Evolutionary conservation across 1,284 basidiomycete genomes (phyloP).

Genomic region (Malassezia vespertilionis): DNA sequence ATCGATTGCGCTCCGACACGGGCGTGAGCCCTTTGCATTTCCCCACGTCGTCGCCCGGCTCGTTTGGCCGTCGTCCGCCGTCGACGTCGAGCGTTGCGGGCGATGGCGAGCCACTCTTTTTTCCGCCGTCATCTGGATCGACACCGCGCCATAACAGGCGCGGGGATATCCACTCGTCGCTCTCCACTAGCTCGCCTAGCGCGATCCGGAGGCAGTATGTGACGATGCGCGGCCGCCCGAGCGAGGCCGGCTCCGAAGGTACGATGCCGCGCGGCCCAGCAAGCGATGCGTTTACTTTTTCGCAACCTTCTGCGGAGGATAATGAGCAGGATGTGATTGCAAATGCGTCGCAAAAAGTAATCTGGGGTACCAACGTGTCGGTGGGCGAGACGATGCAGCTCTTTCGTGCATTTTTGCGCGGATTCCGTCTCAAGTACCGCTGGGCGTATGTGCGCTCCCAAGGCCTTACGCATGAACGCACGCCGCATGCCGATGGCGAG

Average conservation of each 20-base stretch:
- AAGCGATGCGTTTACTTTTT: conserved; percentile 54
- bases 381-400: conserved; percentile 78
- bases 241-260: conserved; percentile 61
- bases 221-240: conserved; percentile 7
- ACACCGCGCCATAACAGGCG: conserved; percentile 35
- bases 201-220: conserved; percentile 16
- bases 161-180: conserved; percentile 41
- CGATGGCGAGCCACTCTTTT: conserved; percentile 39
- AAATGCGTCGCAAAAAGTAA: conserved; percentile 55
- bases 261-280: conserved; percentile 63
- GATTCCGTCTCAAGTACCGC: conserved; percentile 89
- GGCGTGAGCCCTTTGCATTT: conserved; percentile 36
- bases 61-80: conserved; percentile 20
- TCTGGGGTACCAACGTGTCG: conserved; percentile 94
- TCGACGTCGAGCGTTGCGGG: conserved; percentile 25
- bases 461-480: conserved; percentile 48
- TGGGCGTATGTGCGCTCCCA: conserved; percentile 61
- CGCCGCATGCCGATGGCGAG: conserved; percentile 32
- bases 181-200: conserved; percentile 29
- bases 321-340: conserved; percentile 16
- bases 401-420: conserved; percentile 76
- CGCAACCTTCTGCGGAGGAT: conserved; percentile 24
- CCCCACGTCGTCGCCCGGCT: conserved; percentile 33
- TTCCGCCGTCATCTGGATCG: conserved; percentile 36
- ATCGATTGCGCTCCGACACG: background rate